phyloP scores from a whole-genome alignment of 108 stramenopile species.

The Aurantiochytrium sp. region DNA sequence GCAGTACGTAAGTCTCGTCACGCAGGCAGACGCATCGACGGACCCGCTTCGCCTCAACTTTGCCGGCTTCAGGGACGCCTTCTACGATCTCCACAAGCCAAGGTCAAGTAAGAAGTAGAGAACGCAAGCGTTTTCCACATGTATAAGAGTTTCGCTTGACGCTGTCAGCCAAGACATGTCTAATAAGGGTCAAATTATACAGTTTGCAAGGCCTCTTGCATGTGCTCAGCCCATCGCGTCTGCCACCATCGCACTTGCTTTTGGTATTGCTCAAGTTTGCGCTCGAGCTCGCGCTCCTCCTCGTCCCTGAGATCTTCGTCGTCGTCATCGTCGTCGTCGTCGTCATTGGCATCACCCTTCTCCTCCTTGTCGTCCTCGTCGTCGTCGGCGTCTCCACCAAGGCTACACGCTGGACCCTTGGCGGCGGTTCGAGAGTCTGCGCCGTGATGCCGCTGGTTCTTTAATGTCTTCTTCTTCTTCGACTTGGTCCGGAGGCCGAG shows the following conservation, averaged over 20 bases:
- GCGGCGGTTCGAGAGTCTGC: background rate
- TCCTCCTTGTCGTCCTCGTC: background rate
- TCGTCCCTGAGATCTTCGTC: background rate
- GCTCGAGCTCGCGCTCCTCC: background rate
- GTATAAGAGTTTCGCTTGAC: no score
- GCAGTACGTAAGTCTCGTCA: background rate
- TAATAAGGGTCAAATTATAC: background rate
- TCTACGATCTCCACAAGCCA: background rate
- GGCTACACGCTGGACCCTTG: background rate
- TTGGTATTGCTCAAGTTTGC: background rate
- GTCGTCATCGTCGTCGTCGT: background rate
- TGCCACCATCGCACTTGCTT: conserved; percentile 19
- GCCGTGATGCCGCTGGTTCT: background rate
- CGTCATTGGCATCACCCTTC: background rate
- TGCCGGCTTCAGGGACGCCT: background rate
- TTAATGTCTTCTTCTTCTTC: background rate
- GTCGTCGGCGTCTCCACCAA: background rate
- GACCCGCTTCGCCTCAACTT: background rate
- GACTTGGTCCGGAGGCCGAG: background rate
- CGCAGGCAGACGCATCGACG: background rate
- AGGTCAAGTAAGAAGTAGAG: background rate
- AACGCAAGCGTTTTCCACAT: no score
- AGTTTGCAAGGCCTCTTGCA: background rate
- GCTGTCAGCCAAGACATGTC: no score
- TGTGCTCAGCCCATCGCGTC: background rate